Base-by-base conservation (phyloP, 2,329 filamentous ascomycete species). In the Calonectria pseudoreteaudii region DNA sequence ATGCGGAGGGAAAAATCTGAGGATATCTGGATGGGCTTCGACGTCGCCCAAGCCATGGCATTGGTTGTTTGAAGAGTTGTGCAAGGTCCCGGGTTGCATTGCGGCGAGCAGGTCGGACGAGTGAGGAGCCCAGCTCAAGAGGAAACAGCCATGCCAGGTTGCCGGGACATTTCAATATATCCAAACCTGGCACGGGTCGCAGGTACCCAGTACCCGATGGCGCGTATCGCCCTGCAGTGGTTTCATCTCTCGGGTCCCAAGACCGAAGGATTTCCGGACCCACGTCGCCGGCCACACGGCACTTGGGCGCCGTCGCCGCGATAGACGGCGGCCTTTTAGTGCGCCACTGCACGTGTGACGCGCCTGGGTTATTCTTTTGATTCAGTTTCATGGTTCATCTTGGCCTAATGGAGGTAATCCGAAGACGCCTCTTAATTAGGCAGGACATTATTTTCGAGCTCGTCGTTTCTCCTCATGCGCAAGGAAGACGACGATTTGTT, bases 251-350 rank as follows among this genome's bases (percentile, higher is more conserved):
- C 65, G 60, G 72, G 65, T 23, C 13, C 50, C 56, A 65, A 66
- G 56, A 34, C 72, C 69, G 74, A 74, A 70, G 66, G 72, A 74
- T 74, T 74, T 68, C 74, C 74, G 74, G 72, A 73, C 64, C 74
- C 72, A 71, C 70, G 67, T 64, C 66, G 71, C 56, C 52, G 69
- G 67, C 50, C 69, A 70, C 64, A 71, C 74, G 72, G 74, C 36
- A 75, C 67, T 76, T 65, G 53, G 26, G 47, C 69, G 53, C 50
- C 53, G 56, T 58, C 41, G 67, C 67, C 67, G 67, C 56, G 47
- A 64, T 58, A 50, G 56, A 52, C 41, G 31, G 67, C 67, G 67
- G 69, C 62, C 53, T 10, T 41, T 60, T 68, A 72, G 70, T 44
- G 66, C 49, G 49, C 41, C 36, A 38, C 49, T 31, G 49, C 70